Conservation (phyloP, 2,329 filamentous ascomycete species). For the Furcasterigmium sp. region DNA sequence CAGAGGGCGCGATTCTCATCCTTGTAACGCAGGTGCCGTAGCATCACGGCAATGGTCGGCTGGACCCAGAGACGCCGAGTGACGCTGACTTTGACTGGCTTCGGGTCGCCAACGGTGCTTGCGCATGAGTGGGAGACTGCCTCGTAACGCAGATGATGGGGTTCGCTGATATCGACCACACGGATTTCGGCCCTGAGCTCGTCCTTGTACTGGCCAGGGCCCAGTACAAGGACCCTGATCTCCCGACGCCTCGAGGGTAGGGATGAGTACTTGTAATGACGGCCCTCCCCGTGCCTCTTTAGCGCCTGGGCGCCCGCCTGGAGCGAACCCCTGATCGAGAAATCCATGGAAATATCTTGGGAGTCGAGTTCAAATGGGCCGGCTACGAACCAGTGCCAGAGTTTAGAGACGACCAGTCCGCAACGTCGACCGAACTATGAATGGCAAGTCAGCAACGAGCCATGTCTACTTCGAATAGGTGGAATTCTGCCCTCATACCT, state of each 20-base stretch:
- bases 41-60: not conserved
- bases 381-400: too few relatives aligned
- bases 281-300: not conserved
- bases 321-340: not conserved
- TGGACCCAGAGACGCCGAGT: not conserved
- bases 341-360: not conserved
- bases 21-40: not conserved
- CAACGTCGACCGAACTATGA: too few relatives aligned
- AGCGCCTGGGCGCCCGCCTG: not conserved
- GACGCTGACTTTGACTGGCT: not conserved
- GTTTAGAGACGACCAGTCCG: too few relatives aligned
- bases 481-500: too few relatives aligned
- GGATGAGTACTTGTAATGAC: not conserved
- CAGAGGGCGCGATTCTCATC: slow-evolving; percentile 19
- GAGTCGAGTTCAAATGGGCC: too few relatives aligned
- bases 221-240: not conserved
- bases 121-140: not conserved
- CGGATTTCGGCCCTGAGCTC: not conserved
- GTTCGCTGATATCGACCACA: not conserved
- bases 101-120: not conserved
- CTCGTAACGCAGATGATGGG: not conserved
- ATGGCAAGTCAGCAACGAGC: too few relatives aligned
- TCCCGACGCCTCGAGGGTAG: not conserved
- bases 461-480: too few relatives aligned
- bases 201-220: not conserved